These are phyloP conservation scores for Trametes cingulata DNA, from an alignment of 768 basidiomycete genomes.

Conservation along the genomic window DNA sequence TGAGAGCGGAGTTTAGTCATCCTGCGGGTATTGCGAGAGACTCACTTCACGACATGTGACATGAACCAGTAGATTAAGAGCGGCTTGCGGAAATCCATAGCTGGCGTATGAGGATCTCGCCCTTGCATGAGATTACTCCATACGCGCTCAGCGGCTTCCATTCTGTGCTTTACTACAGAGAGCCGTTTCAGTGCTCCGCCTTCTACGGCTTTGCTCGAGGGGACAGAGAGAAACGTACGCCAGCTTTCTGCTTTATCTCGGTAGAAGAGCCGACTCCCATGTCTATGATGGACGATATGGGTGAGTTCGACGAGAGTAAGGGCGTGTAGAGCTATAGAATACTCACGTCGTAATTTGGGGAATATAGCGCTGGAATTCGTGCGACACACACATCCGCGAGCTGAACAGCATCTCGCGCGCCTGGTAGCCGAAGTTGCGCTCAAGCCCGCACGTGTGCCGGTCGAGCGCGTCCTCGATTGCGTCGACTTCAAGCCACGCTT, in stretches of 20 bases:
- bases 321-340: conserved; percentile 2
- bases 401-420: conserved; percentile 78
- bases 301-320: background rate
- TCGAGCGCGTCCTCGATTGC: conserved; percentile 62
- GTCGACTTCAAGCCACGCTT: conserved; percentile 73
- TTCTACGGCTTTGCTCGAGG: background rate
- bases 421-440: conserved; percentile 65
- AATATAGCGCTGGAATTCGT: conserved; percentile 66
- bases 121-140: conserved; percentile 6
- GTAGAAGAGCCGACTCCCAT: conserved; percentile 27
- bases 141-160: conserved; percentile 10
- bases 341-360: conserved; percentile 59
- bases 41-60: conserved; percentile 64
- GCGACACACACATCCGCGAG: conserved; percentile 66
- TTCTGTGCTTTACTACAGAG: conserved; percentile 2
- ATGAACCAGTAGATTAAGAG: conserved; percentile 78
- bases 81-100: conserved; percentile 44
- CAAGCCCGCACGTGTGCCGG: conserved; percentile 64
- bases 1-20: too few relatives aligned
- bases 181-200: background rate
- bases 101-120: background rate
- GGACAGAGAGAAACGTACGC: conserved; percentile 23
- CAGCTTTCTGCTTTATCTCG: conserved; percentile 32
- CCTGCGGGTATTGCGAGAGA: background rate
- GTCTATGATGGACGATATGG: conserved; percentile 11